Base-by-base conservation (phyloP, 2,329 filamentous ascomycete species). In the Paraconiothyrium sp. region DNA sequence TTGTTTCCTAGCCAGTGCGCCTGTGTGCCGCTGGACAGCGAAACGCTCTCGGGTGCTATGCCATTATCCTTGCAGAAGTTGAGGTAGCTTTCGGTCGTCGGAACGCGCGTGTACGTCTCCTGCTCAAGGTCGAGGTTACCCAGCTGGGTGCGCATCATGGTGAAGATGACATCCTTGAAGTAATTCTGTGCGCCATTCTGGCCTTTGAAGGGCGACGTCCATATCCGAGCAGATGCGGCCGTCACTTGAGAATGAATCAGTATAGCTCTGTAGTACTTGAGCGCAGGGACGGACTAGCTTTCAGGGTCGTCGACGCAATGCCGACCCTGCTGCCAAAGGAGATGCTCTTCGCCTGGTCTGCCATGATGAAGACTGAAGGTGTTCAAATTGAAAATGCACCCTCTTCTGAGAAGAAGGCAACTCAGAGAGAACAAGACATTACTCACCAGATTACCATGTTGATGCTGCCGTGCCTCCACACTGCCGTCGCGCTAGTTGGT, bases 1-100 rank as follows among this genome's bases (percentile, higher is more conserved):
- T 67, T 72, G 54, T 66, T 71, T 6, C 84, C 83, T 4, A 85
- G 71, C 83, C 83, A 85, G 63, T 83, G 80, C 0, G 82, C 79
- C 58, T 79, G 77, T 11, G 79, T 74, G 8, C 83, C 83, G 54
- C 80, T 77, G 0, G 74, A 61, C 2, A 82, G 70, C 2, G 75
- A 76, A 20, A 78, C 72, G 49, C 69, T 80, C 27, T 80, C 74
- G 0, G 81, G 79, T 8, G 74, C 65, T 62, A 82, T 75, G 9
- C 71, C 70, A 27, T 74, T 66, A 34, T 75, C 69, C 35, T 76
- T 70, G 37, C 76, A 76, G 48, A 78, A 73, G 24, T 75, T 66
- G 32, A 76, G 63, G 61, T 82, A 83, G 10, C 61, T 67, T 0
- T 71, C 62, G 24, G 79, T 65, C 68, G 79, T 65, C 50, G 66